Evolutionary conservation across 1,139 yeast species (phyloP).

Genomic region (Diutina ranongensis): DNA sequence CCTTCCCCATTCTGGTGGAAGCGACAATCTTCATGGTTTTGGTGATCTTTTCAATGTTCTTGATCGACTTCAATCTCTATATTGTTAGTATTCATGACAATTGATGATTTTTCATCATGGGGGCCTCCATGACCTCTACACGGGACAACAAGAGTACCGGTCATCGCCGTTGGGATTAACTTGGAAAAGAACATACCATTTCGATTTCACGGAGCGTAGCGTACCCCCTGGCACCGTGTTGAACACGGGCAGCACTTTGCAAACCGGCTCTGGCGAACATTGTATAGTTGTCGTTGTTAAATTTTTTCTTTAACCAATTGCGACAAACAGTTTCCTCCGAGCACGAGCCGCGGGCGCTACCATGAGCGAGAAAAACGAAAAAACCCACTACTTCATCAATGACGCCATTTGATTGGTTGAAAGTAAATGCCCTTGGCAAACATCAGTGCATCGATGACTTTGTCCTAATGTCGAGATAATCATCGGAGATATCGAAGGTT

Average conservation of each 20-base stretch:
- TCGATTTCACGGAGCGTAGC: conserved; percentile 99
- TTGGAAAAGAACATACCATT: conserved; percentile 52
- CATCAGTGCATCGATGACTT: no score
- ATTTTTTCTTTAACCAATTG: conserved; percentile 5
- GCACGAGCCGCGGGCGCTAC: neutral
- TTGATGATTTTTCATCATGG: neutral
- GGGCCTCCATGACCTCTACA: no score
- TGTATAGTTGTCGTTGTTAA: neutral
- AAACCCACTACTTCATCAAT: no score
- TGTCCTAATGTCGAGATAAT: no score
- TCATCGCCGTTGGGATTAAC: no score
- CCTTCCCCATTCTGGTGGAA: conserved; percentile 90
- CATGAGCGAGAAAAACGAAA: neutral
- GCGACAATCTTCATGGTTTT: conserved; percentile 99
- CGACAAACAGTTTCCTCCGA: neutral
- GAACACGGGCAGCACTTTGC: conserved; percentile 5
- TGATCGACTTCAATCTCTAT: conserved; percentile 57
- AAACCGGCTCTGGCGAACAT: conserved; percentile 6
- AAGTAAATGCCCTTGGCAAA: neutral
- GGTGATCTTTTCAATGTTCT: conserved; percentile 97
- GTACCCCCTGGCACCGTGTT: conserved; percentile 52
- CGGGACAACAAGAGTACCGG: no score
- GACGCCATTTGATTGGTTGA: neutral
- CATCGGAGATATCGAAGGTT: no score
- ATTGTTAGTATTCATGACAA: conserved; percentile 2